Conservation (phyloP, 2,329 filamentous ascomycete species). For the Leptographium flavum region DNA sequence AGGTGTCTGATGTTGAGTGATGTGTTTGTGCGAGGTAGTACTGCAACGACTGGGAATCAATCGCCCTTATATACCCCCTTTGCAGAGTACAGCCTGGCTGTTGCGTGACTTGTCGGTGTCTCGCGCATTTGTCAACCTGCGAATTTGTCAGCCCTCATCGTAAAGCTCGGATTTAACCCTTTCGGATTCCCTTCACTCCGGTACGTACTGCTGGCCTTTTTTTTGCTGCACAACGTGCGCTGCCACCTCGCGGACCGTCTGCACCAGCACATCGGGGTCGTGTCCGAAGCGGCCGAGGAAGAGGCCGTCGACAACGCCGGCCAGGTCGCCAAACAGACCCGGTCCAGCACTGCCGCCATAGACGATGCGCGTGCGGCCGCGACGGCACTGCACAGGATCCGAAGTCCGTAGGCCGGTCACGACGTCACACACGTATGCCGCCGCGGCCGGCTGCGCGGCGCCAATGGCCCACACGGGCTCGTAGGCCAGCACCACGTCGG, state of each 20-base stretch:
- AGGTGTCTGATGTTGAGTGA: background rate
- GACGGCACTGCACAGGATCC: slow-evolving; percentile 34
- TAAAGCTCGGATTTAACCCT: no score
- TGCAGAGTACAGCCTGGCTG: no score
- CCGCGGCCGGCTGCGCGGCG: slow-evolving; percentile 53
- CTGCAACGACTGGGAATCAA: no score
- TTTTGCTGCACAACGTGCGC: background rate
- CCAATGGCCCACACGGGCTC: slow-evolving; percentile 88
- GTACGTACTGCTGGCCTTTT: no score
- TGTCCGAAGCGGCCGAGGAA: slow-evolving; percentile 75
- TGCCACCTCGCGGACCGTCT: slow-evolving; percentile 59
- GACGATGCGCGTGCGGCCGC: slow-evolving; percentile 47
- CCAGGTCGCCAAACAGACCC: slow-evolving; percentile 55
- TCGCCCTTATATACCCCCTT: no score
- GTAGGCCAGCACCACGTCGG: slow-evolving; percentile 66
- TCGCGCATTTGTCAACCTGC: no score
- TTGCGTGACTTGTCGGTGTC: no score
- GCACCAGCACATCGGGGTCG: slow-evolving; percentile 55
- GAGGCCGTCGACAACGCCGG: slow-evolving; percentile 60
- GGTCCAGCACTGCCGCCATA: slow-evolving; percentile 78
- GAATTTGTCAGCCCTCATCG: no score
- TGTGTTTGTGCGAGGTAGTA: no score
- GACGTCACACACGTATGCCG: slow-evolving; percentile 59
- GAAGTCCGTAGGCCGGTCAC: slow-evolving; percentile 46
- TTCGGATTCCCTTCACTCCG: no score